Evolutionary conservation across 1,139 yeast genomes (phyloP).

Genomic region (Hemisphaericaspora xylofermentans): DNA sequence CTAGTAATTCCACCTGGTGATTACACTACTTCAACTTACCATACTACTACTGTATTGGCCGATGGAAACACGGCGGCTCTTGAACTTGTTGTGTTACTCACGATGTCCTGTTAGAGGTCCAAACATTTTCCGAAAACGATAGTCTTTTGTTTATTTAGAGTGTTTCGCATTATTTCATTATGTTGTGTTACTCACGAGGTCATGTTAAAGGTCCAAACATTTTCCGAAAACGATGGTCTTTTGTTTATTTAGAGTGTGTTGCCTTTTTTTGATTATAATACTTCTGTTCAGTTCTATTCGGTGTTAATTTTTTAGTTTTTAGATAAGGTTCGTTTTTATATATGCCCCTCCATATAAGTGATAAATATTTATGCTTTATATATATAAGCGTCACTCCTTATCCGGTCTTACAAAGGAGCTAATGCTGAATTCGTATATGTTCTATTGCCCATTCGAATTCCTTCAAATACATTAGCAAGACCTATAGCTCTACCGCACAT

Average conservation of each 20-base stretch:
- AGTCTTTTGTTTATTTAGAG: neutral
- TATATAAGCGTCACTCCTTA: neutral
- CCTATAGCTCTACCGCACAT: conserved; percentile 5
- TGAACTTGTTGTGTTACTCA: conserved; percentile 33
- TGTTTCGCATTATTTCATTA: too few species aligned
- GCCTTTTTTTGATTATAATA: too few species aligned
- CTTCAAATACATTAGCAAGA: neutral
- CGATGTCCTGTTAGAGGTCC: conserved; percentile 23
- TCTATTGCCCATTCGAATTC: neutral
- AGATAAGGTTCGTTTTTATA: too few species aligned
- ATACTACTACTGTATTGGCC: conserved; percentile 23
- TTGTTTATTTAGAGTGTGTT: neutral
- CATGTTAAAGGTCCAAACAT: conserved; percentile 21
- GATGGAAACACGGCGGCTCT: conserved; percentile 32
- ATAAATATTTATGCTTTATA: too few species aligned
- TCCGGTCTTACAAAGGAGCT: too few species aligned
- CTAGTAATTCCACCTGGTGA: conserved; percentile 21
- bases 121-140: too few species aligned
- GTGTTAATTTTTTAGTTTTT: too few species aligned
- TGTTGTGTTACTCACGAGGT: conserved; percentile 31
- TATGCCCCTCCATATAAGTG: too few species aligned
- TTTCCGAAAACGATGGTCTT: too few species aligned
- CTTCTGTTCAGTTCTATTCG: too few species aligned
- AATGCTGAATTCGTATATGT: too few species aligned
- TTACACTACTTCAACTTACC: conserved; percentile 25